Evolutionary conservation across 2,329 filamentous ascomycete species (phyloP).

Genomic region (Dactylella cylindrospora): DNA sequence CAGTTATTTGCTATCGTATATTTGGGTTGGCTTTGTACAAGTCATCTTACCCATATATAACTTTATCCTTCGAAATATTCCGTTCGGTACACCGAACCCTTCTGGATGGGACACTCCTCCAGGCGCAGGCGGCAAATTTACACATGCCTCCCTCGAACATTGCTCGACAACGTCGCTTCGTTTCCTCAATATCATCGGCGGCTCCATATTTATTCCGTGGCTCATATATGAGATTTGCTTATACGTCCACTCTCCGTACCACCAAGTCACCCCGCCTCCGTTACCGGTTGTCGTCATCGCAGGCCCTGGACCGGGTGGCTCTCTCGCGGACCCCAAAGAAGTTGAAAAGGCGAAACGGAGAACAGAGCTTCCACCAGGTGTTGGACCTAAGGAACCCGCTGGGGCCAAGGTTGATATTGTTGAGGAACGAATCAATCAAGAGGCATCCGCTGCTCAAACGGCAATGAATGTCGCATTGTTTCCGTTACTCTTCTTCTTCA

Average conservation of each 20-base stretch:
- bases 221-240: slow-evolving; percentile 46
- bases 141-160: slow-evolving; percentile 36
- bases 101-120: slow-evolving; percentile 32
- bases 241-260: slow-evolving; percentile 44
- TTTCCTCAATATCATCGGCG: slow-evolving; percentile 47
- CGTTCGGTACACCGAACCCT: slow-evolving; percentile 5
- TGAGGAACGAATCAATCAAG: slow-evolving; percentile 31
- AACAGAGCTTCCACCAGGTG: slow-evolving; percentile 32
- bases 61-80: slow-evolving; percentile 18
- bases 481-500: slow-evolving; percentile 93
- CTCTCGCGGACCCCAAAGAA: slow-evolving; percentile 35
- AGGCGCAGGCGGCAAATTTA: slow-evolving; percentile 20
- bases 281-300: slow-evolving; percentile 37
- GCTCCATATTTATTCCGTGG: slow-evolving; percentile 45
- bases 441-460: slow-evolving; percentile 57
- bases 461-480: slow-evolving; percentile 81
- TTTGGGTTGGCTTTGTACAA: slow-evolving; percentile 50
- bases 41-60: slow-evolving; percentile 37
- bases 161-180: slow-evolving; percentile 46
- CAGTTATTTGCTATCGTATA: slow-evolving; percentile 54
- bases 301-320: slow-evolving; percentile 33
- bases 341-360: slow-evolving; percentile 34
- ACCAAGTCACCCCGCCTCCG: slow-evolving; percentile 40
- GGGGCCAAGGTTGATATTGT: slow-evolving; percentile 27
- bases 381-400: slow-evolving; percentile 19